Evolutionary conservation across 345 rosid genomes (phyloP).

Genomic region (Pistacia vera): DNA sequence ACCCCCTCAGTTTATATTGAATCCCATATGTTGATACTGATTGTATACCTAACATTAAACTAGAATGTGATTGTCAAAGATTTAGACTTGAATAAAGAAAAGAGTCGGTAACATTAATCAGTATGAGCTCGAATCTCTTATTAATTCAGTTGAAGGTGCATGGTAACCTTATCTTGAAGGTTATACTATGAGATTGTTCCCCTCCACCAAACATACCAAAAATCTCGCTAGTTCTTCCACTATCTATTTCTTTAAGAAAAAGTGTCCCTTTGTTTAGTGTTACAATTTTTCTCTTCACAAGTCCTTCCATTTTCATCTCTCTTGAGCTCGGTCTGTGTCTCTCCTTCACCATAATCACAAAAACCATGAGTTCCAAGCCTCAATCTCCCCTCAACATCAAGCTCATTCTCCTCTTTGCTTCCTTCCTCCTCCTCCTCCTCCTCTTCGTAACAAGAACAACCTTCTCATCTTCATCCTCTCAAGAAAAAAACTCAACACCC

Average conservation of each 20-base stretch:
- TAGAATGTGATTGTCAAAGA: neutral
- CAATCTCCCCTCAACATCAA: slow-evolving; percentile 38
- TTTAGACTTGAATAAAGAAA: too few species aligned
- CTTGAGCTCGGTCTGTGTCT: neutral
- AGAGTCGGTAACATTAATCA: too few species aligned
- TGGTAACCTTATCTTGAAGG: neutral
- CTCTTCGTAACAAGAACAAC: slow-evolving; percentile 43
- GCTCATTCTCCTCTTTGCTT: slow-evolving; percentile 35
- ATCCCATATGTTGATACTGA: neutral
- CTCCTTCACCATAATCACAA: neutral
- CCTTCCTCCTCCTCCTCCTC: slow-evolving; percentile 45
- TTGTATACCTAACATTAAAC: neutral
- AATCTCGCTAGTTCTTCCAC: neutral
- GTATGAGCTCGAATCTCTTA: neutral
- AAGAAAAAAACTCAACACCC: slow-evolving; percentile 1
- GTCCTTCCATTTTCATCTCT: neutral
- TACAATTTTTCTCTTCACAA: neutral
- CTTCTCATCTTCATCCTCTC: slow-evolving; percentile 40
- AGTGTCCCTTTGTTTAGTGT: neutral
- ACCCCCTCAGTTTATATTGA: neutral
- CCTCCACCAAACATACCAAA: neutral
- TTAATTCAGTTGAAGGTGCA: neutral
- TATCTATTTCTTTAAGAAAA: neutral
- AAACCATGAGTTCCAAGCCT: slow-evolving; percentile 35
- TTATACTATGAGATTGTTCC: neutral